Evolutionary conservation across 192 early-diverging fungal species (phyloP), one percentile per base, ranked within the genome.

Genomic region (Oehlia diaphana): DNA sequence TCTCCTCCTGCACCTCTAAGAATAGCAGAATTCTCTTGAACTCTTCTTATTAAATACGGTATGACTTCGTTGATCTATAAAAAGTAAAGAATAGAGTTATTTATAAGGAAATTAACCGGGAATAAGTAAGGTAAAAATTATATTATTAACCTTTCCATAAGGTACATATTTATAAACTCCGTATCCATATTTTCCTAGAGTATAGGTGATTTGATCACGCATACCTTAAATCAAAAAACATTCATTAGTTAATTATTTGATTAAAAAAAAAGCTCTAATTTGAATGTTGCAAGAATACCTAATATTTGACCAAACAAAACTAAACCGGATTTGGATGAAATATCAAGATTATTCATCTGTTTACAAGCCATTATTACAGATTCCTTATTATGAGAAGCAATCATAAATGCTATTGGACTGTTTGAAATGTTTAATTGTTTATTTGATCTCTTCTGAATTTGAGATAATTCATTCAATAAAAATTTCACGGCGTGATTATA

Each of bases 291-390:
- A 77, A 61, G 61, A 21, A 39, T 71, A 78, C 91, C 92, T 79
- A 95, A 91, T 68, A 99, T 86, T 88, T 99, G 97, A 31, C 94
- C 97, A 84, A 99, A 97, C 83, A 91, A 90, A 33, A 99, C 93
- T 10, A 90, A 77, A 76, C 90, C 91, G 37, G 84, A 82, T 50
- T 83, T 50, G 9, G 88, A 80, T 63, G 89, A 81, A 31, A 97
- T 83, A 9, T 82, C 82, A 42, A 89, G 81, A 44, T 81, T 72
- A 63, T 90, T 88, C 91, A 98, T 89, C 76, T 86, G 87, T 47
- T 86, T 81, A 70, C 86, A 82, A 5, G 94, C 90, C 23, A 82
- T 81, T 69, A 88, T 83, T 42, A 96, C 90, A 31, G 95, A 94
- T 49, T 91, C 90, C 65, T 88, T 85, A 88, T 99, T 99, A 87